Evolutionary conservation across 768 basidiomycete species (phyloP), one percentile per base, ranked within the genome.

Genomic region (Crucibulum laeve): DNA sequence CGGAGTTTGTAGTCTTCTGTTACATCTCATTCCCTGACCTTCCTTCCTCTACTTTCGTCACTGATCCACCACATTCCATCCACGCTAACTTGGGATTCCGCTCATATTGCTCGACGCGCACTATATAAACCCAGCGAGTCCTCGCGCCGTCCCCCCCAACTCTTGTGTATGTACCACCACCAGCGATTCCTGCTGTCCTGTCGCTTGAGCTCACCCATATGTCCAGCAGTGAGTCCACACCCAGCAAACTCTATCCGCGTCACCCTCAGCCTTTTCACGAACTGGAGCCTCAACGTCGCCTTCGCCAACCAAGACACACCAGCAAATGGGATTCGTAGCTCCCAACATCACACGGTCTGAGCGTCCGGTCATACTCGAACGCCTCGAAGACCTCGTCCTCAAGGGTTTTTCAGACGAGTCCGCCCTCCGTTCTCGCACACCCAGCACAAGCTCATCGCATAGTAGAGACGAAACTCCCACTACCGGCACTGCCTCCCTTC

Each of bases 381-480:
- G 22, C 17, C 26, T 51, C 25, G 42, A 47, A 28, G 49, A 42
- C n/a, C 25, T 51, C 36, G 26, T 34, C 24, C 38, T 51, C 10
- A 42, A 47, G 43, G 39, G 46, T 23, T 51, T 51, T 32, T 24
- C 33, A 33, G 46, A 46, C 30, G 42, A 42, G 49, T 51, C 32
- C 39, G 45, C 32, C 11, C 28, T n/a, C 8, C 8, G 28, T 30
- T n/a, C 8, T 30, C 28, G n/a, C 8, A 8, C 28, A 30, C 28
- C n/a, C n/a, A 30, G 8, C 28, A 30, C 28, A 8, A 8, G 47
- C 47, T 42, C 32, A 43, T 28, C 24, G 36, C 40, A 45, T 43
- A 61, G 60, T n/a, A n/a, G n/a, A 38, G 59, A 63, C 32, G 55
- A 58, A 44, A 65, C 63, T 23, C 63, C 64, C 45, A 59, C 59